Evolutionary conservation across 176 grass and related monocot genomes (phyloP).

Genomic region (Bolboschoenus planiculmis): DNA sequence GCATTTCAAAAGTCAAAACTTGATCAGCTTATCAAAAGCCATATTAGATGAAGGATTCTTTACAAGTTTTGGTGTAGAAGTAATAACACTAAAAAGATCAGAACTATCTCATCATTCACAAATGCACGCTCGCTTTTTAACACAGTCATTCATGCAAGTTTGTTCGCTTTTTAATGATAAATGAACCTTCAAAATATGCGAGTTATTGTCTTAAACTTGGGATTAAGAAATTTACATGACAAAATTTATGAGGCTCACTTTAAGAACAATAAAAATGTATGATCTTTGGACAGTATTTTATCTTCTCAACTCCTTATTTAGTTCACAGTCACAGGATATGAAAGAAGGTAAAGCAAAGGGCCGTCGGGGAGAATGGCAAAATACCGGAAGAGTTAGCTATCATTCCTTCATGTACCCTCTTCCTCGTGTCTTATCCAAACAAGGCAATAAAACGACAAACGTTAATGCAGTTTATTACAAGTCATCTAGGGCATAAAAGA

Average conservation of each 20-base stretch:
- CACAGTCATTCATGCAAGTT: too few species aligned
- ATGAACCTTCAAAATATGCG: neutral
- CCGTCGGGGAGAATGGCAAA: neutral
- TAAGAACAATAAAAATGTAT: neutral
- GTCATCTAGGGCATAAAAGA: neutral
- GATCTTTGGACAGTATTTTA: neutral
- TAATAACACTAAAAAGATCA: too few species aligned
- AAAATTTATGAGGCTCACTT: neutral
- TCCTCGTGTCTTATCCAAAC: neutral
- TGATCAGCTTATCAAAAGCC: too few species aligned
- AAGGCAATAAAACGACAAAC: neutral
- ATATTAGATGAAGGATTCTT: too few species aligned
- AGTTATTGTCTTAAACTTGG: neutral
- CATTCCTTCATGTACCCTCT: neutral
- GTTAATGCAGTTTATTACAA: neutral
- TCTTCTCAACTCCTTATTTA: neutral
- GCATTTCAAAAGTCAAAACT: too few species aligned
- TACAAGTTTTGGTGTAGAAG: too few species aligned
- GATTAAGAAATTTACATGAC: neutral
- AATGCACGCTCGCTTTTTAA: too few species aligned
- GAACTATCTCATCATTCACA: too few species aligned
- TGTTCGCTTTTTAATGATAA: too few species aligned
- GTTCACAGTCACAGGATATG: neutral
- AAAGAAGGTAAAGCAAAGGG: neutral
- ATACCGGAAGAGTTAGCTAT: neutral